Conservation (phyloP, 768 basidiomycete genomes). For the Pleurotus eryngii region DNA sequence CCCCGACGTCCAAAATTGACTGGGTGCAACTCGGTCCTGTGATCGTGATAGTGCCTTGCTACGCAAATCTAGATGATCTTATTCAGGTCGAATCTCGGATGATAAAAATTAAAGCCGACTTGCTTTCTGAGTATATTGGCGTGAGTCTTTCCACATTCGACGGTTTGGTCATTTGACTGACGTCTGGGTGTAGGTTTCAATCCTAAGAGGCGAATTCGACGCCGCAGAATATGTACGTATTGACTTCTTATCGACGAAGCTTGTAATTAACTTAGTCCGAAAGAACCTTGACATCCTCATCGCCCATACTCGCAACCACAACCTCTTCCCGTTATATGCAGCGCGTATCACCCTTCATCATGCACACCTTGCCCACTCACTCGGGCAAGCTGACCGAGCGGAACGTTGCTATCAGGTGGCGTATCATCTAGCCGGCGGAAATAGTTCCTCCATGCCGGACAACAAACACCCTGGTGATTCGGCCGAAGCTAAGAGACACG, state of each 20-base stretch:
- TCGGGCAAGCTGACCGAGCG: conserved; percentile 51
- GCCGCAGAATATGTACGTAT: conserved; percentile 53
- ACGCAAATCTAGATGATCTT: conserved; percentile 51
- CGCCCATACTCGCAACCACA: conserved; percentile 57
- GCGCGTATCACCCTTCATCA: conserved; percentile 65
- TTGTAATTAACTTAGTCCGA: neutral
- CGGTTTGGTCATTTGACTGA: neutral
- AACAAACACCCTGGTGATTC: neutral
- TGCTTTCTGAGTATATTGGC: conserved; percentile 66
- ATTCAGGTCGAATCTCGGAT: conserved; percentile 45
- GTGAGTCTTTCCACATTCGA: conserved; percentile 32
- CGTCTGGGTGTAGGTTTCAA: conserved; percentile 44
- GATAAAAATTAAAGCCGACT: conserved; percentile 64
- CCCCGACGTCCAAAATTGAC: no score
- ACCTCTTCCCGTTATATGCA: conserved; percentile 54
- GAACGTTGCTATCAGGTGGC: conserved; percentile 62
- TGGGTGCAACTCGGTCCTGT: no score
- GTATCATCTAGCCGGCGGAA: conserved; percentile 36
- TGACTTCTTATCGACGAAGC: neutral
- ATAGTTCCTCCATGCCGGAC: neutral
- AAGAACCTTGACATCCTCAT: conserved; percentile 47
- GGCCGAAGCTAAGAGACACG: conserved; percentile 15
- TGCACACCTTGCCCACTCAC: conserved; percentile 72
- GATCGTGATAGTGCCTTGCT: conserved; percentile 43
- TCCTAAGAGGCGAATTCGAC: conserved; percentile 67